phyloP scores from a whole-genome alignment of 129 eudicot species.

The Dittrichia graveolens region DNA sequence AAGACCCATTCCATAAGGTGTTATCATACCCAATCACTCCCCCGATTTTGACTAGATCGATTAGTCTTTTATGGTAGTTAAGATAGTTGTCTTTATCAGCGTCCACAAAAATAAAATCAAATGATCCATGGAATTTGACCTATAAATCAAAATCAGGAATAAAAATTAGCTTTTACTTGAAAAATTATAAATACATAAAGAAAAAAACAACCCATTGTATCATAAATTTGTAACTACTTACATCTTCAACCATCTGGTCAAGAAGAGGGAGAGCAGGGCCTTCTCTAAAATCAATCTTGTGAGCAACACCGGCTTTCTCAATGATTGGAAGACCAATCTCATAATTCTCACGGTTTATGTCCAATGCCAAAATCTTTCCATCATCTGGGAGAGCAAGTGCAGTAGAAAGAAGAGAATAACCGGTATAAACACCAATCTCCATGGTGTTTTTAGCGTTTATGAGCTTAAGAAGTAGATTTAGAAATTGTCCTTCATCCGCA shows the following conservation, averaged over 20 bases:
- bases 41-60: constrained; percentile 30
- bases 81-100: constrained; percentile 43
- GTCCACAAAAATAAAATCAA: constrained; percentile 40
- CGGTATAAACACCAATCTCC: constrained; percentile 61
- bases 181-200: background rate
- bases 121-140: constrained; percentile 36
- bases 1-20: constrained; percentile 40
- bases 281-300: constrained; percentile 43
- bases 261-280: constrained; percentile 40
- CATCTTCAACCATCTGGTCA: constrained; percentile 34
- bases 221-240: background rate
- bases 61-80: constrained; percentile 39
- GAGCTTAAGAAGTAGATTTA: constrained; percentile 46
- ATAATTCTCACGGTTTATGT: constrained; percentile 33
- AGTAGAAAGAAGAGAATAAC: constrained; percentile 58
- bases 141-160: background rate
- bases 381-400: constrained; percentile 60
- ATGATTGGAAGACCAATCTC: constrained; percentile 41
- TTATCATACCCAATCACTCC: constrained; percentile 42
- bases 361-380: constrained; percentile 50
- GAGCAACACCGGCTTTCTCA: constrained; percentile 40
- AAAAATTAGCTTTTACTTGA: background rate
- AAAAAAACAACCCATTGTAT: background rate
- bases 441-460: constrained; percentile 55
- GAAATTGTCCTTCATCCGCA: constrained; percentile 62